Percentiles rank a stretch among this genome's conserved stretches.
These are phyloP conservation scores for Rhinocladiella mackenziei DNA, from an alignment of 2,329 filamentous ascomycete genomes.

Conservation along the genomic window DNA sequence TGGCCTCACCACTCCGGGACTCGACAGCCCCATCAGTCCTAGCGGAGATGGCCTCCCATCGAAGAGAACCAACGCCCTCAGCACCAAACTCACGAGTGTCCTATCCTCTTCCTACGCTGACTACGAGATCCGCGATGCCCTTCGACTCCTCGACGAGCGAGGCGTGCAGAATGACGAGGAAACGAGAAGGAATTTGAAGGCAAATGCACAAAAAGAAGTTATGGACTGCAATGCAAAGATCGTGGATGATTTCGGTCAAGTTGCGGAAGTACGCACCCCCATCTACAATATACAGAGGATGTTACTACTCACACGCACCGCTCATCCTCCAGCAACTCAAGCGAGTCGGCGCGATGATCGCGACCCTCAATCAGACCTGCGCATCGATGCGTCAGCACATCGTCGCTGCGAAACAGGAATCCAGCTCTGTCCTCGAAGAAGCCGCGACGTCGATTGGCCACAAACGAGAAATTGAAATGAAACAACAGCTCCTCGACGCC, in stretches of 20 bases:
- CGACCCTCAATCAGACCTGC: constrained; percentile 73
- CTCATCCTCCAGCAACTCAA: constrained; percentile 65
- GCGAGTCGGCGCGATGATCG: constrained; percentile 74
- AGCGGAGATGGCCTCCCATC: constrained; percentile 11
- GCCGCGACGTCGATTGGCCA: constrained; percentile 69
- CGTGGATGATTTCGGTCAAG: constrained; percentile 78
- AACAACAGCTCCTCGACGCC: constrained; percentile 73
- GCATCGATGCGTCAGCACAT: constrained; percentile 76
- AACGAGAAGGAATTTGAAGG: constrained; percentile 69
- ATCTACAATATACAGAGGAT: neutral
- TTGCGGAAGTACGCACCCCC: constrained; percentile 68
- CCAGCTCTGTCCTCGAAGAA: constrained; percentile 70
- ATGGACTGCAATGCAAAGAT: constrained; percentile 89
- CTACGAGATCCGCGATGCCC: constrained; percentile 79
- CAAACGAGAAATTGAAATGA: constrained; percentile 69
- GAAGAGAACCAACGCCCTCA: constrained; percentile 57
- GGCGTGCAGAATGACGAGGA: constrained; percentile 70
- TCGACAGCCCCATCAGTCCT: constrained; percentile 14
- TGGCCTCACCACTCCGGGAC: constrained; percentile 9
- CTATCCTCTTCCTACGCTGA: constrained; percentile 91
- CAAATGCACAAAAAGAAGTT: constrained; percentile 69
- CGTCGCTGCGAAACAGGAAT: constrained; percentile 68
- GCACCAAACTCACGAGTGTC: constrained; percentile 76
- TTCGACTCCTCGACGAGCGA: constrained; percentile 71
- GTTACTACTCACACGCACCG: neutral